These are phyloP conservation scores for Pyricularia sp. DNA, from an alignment of 2,329 filamentous ascomycete species.

Conservation along the genomic window DNA sequence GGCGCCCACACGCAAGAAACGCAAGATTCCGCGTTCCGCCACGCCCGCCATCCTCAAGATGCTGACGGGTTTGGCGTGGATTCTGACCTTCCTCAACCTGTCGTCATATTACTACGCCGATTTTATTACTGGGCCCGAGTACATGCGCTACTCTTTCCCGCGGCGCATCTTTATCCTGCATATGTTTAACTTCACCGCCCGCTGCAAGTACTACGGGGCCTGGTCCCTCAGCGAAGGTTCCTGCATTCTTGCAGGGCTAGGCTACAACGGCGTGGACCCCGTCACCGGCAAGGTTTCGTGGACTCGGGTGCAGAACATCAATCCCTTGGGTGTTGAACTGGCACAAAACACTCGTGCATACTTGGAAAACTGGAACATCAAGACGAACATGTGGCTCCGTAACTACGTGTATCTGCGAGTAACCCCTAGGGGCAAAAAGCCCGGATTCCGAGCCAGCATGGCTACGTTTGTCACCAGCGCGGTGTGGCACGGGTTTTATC, in stretches of 20 bases:
- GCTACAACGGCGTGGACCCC: conserved; percentile 87
- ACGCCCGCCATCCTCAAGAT: conserved; percentile 76
- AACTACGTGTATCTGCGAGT: conserved; percentile 96
- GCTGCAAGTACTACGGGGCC: conserved; percentile 93
- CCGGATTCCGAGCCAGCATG: conserved; percentile 87
- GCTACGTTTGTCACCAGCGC: conserved; percentile 92
- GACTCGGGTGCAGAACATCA: conserved; percentile 85
- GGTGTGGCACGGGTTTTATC: conserved; percentile 97
- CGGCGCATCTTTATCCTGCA: conserved; percentile 72
- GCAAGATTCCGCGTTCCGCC: conserved; percentile 84
- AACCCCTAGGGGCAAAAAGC: conserved; percentile 90
- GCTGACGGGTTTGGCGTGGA: conserved; percentile 65
- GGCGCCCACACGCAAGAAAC: conserved; percentile 78
- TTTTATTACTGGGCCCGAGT: conserved; percentile 56
- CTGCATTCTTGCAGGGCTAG: conserved; percentile 87
- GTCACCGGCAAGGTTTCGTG: conserved; percentile 78
- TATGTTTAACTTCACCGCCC: conserved; percentile 71
- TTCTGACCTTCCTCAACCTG: conserved; percentile 67
- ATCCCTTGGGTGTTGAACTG: conserved; percentile 73
- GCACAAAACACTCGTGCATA: conserved; percentile 93
- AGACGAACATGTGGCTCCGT: conserved; percentile 92
- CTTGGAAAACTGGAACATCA: conserved; percentile 94
- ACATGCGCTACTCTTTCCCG: conserved; percentile 57
- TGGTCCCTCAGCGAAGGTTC: conserved; percentile 91
- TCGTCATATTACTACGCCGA: conserved; percentile 55